Evolutionary conservation across 2,329 filamentous ascomycete genomes (phyloP), one percentile per base, ranked within the genome.

Genomic region (Cytospora chrysosperma): DNA sequence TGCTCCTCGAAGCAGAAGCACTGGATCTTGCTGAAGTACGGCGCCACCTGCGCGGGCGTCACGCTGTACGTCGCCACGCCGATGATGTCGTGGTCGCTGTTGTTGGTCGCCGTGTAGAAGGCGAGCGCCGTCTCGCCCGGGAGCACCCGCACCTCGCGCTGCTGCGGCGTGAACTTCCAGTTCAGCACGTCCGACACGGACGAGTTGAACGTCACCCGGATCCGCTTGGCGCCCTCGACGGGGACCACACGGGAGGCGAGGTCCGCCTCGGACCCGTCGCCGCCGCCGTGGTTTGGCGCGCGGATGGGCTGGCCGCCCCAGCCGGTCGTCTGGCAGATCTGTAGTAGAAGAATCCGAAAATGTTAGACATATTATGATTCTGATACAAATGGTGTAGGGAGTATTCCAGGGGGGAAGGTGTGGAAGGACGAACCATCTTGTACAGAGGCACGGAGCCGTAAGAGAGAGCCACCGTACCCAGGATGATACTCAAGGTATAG

Each of bases 1-100:
- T 99, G 95, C 77, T 93, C 94, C 79, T 99, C 95, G 72, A 99
- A 99, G 77, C 95, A 99, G 77, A 99, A 99, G 74, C 95, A 99
- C 77, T 99, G 95, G 53, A 99, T 99, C 84, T 99, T 99, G 85
- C 91, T 96, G 74, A 99, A 99, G 76, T 99, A 99, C 1, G 92
- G 93, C 51, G 95, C 94, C 52, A 96, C 93, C 78, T 99, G 95
- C 4, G 87, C 95, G 0, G 95, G 95, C 3, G 94, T 97, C 32
- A 99, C 96, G 73, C 92, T 96, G 78, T 99, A 99, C 9, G 95
- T 99, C 13, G 95, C 95, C 51, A 99, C 93, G 55, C 95, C 95
- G 72, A 99, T 98, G 70, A 99, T 98, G 79, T 99, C 96, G 68
- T 90, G 86, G 67, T 91, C 86, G 65, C 91, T 92, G 68, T 87